Base-by-base conservation (phyloP, 371 early-diverging fungal genomes). In the Apophysomyces trapeziformis region DNA sequence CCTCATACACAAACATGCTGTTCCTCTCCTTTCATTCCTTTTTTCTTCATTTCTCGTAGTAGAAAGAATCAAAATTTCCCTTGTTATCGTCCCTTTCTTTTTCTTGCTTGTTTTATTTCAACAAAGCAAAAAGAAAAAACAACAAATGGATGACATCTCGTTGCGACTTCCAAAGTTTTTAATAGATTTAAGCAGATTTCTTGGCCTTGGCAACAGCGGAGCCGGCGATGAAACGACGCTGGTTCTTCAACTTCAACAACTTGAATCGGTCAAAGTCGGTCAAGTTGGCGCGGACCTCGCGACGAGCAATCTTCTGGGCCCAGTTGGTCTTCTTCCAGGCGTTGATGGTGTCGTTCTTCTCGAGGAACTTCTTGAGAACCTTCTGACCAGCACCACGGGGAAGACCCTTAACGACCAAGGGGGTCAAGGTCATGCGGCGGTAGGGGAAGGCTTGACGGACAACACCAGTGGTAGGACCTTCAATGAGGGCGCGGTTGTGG, bases 201-300 rank as follows among this genome's bases (percentile, higher is more conserved):
- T 75, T 78, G 74, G 76, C 75, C 61, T 78, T 70, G 60, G 70
- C 73, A 68, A 76, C 64, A 57, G 75, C 67, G 26, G 78, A 68
- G 59, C 69, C 73, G 56, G 75, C 67, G 68, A 71, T 63, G 63
- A 77, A 79, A 65, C 82, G 82, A 60, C 79, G 82, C 77, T 77
- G 70, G 9, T 90, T 91, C 90, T 91, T 92, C 73, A 91, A 82
- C 79, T 90, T 86, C 84, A 79, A 83, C 67, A 96, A 72, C 93
- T 98, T 95, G 95, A 97, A 97, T 75, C 99, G 93, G 79, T 98
- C 97, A 77, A 98, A 97, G 85, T 99, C 99, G 57, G 90, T 72
- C 79, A 95, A 82, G 73, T 74, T 70, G 66, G 92, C 87, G 72
- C 98, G 92, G 77, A 78, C 83, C 68, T 83, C 73, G 73, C 97